Evolutionary conservation across 2,329 filamentous ascomycete genomes (phyloP).

Genomic region (Hypoxylon sp.): DNA sequence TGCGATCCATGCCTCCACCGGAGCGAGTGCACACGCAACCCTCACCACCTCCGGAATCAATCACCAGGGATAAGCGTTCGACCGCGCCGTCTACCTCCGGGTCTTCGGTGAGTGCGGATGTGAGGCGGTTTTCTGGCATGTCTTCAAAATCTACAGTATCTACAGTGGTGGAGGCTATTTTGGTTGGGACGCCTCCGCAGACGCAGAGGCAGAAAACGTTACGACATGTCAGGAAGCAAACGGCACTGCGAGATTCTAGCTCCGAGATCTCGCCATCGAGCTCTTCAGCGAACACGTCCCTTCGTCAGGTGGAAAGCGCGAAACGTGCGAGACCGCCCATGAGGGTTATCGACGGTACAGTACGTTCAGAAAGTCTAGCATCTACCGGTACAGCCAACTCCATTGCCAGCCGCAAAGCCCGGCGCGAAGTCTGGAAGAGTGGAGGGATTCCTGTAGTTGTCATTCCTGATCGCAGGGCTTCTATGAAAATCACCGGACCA

Average conservation of each 20-base stretch:
- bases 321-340: conserved; percentile 48
- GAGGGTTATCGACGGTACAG: conserved; percentile 44
- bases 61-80: conserved; percentile 48
- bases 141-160: conserved; percentile 67
- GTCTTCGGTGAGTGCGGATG: conserved; percentile 57
- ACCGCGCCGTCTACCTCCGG: conserved; percentile 54
- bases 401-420: conserved; percentile 64
- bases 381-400: conserved; percentile 64
- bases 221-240: conserved; percentile 70
- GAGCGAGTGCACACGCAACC: conserved; percentile 56
- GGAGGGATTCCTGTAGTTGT: conserved; percentile 73
- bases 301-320: conserved; percentile 49
- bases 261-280: conserved; percentile 57
- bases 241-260: conserved; percentile 54
- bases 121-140: conserved; percentile 64
- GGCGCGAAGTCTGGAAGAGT: conserved; percentile 69
- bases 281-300: conserved; percentile 59
- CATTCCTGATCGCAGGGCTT: conserved; percentile 69
- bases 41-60: conserved; percentile 51
- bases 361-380: conserved; percentile 60
- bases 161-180: conserved; percentile 68
- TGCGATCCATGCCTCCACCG: conserved; percentile 61
- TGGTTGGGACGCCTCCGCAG: conserved; percentile 63
- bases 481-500: conserved; percentile 61
- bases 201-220: conserved; percentile 66